A percentile compares a stretch with the other conserved stretches of the same genome.
These are phyloP conservation scores for Sherardia arvensis DNA, from an alignment of 257 asterid genomes.

Conservation along the genomic window DNA sequence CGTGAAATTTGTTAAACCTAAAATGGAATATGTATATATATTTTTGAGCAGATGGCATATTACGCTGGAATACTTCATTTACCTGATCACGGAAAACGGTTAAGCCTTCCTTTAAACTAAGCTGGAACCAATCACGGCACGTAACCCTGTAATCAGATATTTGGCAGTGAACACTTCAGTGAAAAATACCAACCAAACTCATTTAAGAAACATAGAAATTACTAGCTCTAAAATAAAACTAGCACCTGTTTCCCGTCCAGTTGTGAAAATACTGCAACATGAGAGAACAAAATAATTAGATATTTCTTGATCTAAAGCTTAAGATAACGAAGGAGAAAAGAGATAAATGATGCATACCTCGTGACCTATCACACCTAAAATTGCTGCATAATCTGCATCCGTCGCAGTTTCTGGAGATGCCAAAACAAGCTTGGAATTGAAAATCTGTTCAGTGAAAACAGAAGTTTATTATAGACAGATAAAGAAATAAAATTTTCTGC, in stretches of 20 bases:
- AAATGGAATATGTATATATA: not conserved
- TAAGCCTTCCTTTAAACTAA: constrained; percentile 95
- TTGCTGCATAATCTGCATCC: constrained; percentile 94
- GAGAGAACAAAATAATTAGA: constrained; percentile 11
- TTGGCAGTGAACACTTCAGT: constrained; percentile 13
- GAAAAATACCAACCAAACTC: not conserved
- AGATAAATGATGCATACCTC: constrained; percentile 41
- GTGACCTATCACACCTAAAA: constrained; percentile 91
- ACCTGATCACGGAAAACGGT: constrained; percentile 99
- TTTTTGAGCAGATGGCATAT: not conserved
- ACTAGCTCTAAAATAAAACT: constrained; percentile 3
- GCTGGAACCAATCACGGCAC: constrained; percentile 99
- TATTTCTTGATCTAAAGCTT: not conserved
- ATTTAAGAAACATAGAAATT: not conserved
- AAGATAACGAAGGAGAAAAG: not conserved
- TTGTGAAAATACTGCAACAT: constrained; percentile 91
- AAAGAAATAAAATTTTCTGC: not conserved
- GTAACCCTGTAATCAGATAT: constrained; percentile 65
- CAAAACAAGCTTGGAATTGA: constrained; percentile 84
- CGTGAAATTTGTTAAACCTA: constrained; percentile 2
- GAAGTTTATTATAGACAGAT: not conserved
- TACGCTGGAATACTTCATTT: constrained; percentile 1
- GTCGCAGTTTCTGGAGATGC: constrained; percentile 96
- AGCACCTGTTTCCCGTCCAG: constrained; percentile 96
- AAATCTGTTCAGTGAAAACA: constrained; percentile 47